A percentile compares a stretch with the other conserved stretches of the same genome.
Conservation (phyloP, 1,284 basidiomycete genomes). For the Fomitiporia mediterranea region DNA sequence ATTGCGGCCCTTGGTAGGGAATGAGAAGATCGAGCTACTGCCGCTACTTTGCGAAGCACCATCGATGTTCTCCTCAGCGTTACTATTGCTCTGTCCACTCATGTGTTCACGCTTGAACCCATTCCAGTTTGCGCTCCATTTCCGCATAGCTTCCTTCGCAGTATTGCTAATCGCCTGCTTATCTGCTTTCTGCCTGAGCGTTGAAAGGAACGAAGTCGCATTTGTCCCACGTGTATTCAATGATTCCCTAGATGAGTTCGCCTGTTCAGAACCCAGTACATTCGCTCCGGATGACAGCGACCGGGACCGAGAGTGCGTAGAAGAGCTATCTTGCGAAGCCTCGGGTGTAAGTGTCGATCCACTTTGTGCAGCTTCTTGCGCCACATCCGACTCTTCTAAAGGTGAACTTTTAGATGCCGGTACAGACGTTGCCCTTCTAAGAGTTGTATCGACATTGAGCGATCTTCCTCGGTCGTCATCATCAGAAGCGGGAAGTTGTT, state of each 20-base stretch:
- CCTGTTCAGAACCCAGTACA: neutral
- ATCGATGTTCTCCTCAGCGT: constrained; percentile 41
- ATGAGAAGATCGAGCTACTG: constrained; percentile 21
- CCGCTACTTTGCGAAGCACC: constrained; percentile 35
- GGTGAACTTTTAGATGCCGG: constrained; percentile 15
- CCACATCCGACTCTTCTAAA: neutral
- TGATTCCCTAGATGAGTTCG: constrained; percentile 10
- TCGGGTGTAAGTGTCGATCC: constrained; percentile 2
- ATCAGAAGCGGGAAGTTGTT: constrained; percentile 23
- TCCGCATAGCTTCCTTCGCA: constrained; percentile 81
- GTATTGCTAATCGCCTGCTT: constrained; percentile 78
- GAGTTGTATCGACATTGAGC: constrained; percentile 6
- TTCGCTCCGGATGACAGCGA: constrained; percentile 18
- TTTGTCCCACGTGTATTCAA: constrained; percentile 6
- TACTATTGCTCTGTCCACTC: constrained; percentile 22
- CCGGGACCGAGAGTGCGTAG: constrained; percentile 12
- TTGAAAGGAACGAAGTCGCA: constrained; percentile 56
- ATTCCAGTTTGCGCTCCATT: constrained; percentile 83
- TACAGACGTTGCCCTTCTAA: constrained; percentile 16
- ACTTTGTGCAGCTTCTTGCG: neutral
- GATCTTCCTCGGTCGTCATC: constrained; percentile 14
- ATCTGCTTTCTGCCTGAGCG: constrained; percentile 72
- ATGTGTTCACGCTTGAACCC: constrained; percentile 49
- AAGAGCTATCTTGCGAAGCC: neutral
- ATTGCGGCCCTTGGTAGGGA: constrained; percentile 45